Base-by-base conservation (phyloP, 305 asterid species). In the Coffea humblotiana region DNA sequence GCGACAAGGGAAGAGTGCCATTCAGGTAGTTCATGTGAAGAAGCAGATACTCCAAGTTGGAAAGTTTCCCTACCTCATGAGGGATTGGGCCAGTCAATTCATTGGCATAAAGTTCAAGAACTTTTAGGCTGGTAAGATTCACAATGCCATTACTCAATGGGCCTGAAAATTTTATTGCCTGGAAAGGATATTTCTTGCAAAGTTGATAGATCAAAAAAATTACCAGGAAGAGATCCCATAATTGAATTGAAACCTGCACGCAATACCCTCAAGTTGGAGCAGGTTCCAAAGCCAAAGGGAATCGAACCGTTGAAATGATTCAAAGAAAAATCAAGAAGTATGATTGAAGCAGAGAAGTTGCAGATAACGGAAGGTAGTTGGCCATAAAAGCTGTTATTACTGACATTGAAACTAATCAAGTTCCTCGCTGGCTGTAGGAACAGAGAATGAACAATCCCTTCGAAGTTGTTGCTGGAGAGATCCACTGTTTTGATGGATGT, bases 361-460 rank as follows among this genome's bases (percentile, higher is more conserved):
- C 97, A 94, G 79, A 92, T 79, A 43, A 74, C 76, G 0, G 88
- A 77, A 8, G 98, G 99, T 32, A 96, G 78, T 19, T 80, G 2
- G 40, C 98, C 99, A 16, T 74, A 52, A 84, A 94, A 94, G 89
- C 89, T 89, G 86, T 96, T 96, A 83, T 94, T 91, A 85, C 91
- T 91, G 58, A 91, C 85, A 84, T 91, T 94, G 49, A 94, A 88
- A 40, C 77, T 77, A 40, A 76, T 87, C 91, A 96, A 85, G 71
- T 77, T 84, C 4, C 66, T 56, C n/a, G 89, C 90, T 13, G 79
- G 37, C 84, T 82, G 87, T 72, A 92, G 37, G 76, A 91, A 89
- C 6, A 95, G 82, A 16, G 85, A 8, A 35, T 54, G 80, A 35
- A 96, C 83, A 25, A 82, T 58, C 64, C 98, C 99, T 12, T 80